A percentile compares a stretch with the other conserved stretches of the same genome.
These are phyloP conservation scores for Suillus plorans DNA, from an alignment of 768 basidiomycete genomes.

Conservation along the genomic window DNA sequence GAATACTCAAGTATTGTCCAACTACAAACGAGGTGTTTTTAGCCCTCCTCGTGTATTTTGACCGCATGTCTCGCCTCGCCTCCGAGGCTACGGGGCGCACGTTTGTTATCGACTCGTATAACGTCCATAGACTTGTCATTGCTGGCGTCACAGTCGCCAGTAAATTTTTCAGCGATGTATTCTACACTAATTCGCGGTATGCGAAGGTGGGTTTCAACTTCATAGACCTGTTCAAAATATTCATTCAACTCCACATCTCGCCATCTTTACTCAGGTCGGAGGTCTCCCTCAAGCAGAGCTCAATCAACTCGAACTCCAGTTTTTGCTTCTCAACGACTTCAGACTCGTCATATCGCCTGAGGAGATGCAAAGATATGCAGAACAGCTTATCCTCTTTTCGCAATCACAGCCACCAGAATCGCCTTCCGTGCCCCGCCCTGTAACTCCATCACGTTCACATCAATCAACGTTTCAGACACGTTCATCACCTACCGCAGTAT, in stretches of 20 bases:
- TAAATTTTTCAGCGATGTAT: constrained; percentile 98
- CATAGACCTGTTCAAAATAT: constrained; percentile 3
- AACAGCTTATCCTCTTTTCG: constrained; percentile 79
- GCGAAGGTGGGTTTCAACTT: constrained; percentile 75
- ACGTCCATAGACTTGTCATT: constrained; percentile 95
- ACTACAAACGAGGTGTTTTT: constrained; percentile 98
- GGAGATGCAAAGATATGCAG: constrained; percentile 95
- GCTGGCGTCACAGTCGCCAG: constrained; percentile 99
- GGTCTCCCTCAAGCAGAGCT: constrained; percentile 90
- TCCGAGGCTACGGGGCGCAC: constrained; percentile 42
- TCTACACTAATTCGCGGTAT: constrained; percentile 98
- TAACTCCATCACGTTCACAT: constrained; percentile 17
- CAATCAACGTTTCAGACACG: constrained; percentile 16
- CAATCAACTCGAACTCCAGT: constrained; percentile 96
- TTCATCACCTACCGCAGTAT: constrained; percentile 18
- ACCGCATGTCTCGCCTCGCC: constrained; percentile 74
- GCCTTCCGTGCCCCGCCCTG: constrained; percentile 21
- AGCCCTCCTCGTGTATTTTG: constrained; percentile 92
- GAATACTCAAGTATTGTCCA: constrained; percentile 97
- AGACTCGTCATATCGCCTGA: constrained; percentile 79
- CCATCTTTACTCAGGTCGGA: constrained; percentile 64
- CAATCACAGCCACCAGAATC: constrained; percentile 32
- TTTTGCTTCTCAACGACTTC: constrained; percentile 95
- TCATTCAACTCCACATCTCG: constrained; percentile 7
- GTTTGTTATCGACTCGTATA: constrained; percentile 96